Percentiles rank a stretch among this genome's conserved stretches.
phyloP scores from a whole-genome alignment of 2,329 filamentous ascomycete genomes.

The Claviceps arundinis region DNA sequence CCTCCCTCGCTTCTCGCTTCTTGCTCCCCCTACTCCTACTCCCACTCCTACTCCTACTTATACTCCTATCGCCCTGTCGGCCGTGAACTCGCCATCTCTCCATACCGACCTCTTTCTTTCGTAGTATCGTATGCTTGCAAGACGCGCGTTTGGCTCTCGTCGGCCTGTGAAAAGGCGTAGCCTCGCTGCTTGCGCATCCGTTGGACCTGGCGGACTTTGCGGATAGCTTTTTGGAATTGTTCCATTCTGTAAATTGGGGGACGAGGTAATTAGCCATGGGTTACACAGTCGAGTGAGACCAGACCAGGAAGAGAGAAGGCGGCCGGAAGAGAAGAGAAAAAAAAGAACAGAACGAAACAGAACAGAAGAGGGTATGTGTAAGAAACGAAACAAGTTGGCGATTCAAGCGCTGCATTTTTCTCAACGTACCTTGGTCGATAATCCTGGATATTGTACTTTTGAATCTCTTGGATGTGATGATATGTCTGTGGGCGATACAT shows the following conservation, averaged over 20 bases:
- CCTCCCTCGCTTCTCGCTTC: not conserved
- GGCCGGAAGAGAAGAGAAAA: not conserved
- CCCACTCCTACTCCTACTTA: not conserved
- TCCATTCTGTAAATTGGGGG: slow-evolving; percentile 60
- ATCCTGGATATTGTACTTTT: slow-evolving; percentile 99
- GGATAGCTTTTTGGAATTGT: slow-evolving; percentile 98
- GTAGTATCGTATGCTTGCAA: slow-evolving; percentile 98
- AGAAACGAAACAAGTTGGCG: too few species aligned
- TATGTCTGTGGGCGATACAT: slow-evolving; percentile 96
- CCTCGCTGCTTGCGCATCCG: slow-evolving; percentile 98
- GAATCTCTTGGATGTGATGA: slow-evolving; percentile 97
- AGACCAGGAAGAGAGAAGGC: too few species aligned
- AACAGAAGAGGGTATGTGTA: not conserved
- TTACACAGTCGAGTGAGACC: not conserved
- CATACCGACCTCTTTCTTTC: slow-evolving; percentile 76
- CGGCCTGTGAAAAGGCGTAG: slow-evolving; percentile 95
- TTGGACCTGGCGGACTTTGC: slow-evolving; percentile 95
- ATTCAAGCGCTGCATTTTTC: too few species aligned
- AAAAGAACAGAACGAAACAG: not conserved
- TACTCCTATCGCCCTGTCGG: slow-evolving; percentile 13
- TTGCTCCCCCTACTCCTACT: too few species aligned
- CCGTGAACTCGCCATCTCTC: slow-evolving; percentile 66
- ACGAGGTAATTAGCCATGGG: not conserved
- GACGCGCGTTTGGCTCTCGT: slow-evolving; percentile 89
- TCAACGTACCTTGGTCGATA: slow-evolving; percentile 74